Conservation (phyloP, 345 rosid species). For the Eucalyptus polybractea region DNA sequence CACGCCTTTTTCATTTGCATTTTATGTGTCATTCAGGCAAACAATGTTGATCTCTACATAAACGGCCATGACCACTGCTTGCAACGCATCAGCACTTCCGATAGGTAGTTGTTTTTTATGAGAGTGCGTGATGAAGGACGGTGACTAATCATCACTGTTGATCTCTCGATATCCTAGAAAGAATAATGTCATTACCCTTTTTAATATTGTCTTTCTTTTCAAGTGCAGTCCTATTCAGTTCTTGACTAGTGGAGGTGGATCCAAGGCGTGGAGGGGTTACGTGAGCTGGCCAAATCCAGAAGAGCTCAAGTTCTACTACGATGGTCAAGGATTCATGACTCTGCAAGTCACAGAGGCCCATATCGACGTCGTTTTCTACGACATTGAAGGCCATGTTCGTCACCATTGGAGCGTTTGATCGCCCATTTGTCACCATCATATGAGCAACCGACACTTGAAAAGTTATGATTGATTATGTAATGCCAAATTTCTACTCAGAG, state of each 20-base stretch:
- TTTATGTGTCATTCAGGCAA: conserved; percentile 4
- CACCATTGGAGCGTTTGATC: conserved; percentile 28
- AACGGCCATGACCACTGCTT: conserved; percentile 52
- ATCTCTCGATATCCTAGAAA: neutral
- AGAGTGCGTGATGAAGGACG: neutral
- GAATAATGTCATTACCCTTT: neutral
- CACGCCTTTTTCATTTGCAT: neutral
- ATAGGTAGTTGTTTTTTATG: conserved; percentile 8
- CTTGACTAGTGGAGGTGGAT: conserved; percentile 78
- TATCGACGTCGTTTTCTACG: conserved; percentile 27
- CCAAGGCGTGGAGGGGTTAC: conserved; percentile 81
- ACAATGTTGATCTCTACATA: conserved; percentile 27
- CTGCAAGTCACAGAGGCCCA: conserved; percentile 13
- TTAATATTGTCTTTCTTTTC: neutral
- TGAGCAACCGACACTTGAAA: neutral
- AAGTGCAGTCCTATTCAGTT: conserved; percentile 35
- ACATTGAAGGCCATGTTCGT: conserved; percentile 29
- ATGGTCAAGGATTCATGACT: conserved; percentile 81
- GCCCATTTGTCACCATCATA: conserved; percentile 2
- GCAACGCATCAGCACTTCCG: conserved; percentile 14
- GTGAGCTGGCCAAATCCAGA: neutral
- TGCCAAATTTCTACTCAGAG: neutral
- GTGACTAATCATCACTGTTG: neutral
- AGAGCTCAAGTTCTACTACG: conserved; percentile 45
- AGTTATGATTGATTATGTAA: neutral